A percentile compares a stretch with the other conserved stretches of the same genome.
phyloP scores from a whole-genome alignment of 352 stramenopile species.

The Globisporangium camurandrum region DNA sequence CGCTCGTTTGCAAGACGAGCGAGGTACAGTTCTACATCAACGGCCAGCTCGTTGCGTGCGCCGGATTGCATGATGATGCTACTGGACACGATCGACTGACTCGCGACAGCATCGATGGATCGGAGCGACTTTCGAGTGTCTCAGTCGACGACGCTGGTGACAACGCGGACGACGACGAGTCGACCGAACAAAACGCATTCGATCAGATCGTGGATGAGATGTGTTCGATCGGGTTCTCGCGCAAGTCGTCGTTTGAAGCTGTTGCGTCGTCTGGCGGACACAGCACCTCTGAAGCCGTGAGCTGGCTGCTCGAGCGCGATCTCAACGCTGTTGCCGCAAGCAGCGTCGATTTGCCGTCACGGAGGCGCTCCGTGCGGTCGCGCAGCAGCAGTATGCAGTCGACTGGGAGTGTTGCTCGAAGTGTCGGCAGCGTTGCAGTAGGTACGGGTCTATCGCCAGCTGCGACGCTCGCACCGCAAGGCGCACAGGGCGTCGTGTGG shows the following conservation, averaged over 20 bases:
- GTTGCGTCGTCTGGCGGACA: constrained; percentile 19
- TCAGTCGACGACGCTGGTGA: background rate
- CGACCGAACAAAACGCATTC: constrained; percentile 23
- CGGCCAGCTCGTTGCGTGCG: constrained; percentile 24
- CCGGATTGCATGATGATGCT: background rate
- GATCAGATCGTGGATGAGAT: constrained; percentile 45
- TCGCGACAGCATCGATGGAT: background rate
- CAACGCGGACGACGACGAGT: no score
- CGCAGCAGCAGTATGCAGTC: constrained; percentile 10
- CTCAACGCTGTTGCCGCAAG: background rate
- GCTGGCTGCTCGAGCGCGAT: constrained; percentile 32
- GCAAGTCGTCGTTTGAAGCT: constrained; percentile 27
- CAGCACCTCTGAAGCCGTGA: constrained; percentile 21
- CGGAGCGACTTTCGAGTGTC: background rate
- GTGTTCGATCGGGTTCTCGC: constrained; percentile 39
- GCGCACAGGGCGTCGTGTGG: constrained; percentile 57
- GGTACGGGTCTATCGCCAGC: constrained; percentile 14
- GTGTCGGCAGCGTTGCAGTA: background rate
- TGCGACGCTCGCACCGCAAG: constrained; percentile 41
- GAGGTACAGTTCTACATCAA: constrained; percentile 63
- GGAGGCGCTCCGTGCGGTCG: constrained; percentile 3
- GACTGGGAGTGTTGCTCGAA: background rate
- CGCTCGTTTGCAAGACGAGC: constrained; percentile 17
- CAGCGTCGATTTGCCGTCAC: background rate
- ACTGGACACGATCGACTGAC: background rate